phyloP scores from a whole-genome alignment of 306 rosid species.

The Senna tora region DNA sequence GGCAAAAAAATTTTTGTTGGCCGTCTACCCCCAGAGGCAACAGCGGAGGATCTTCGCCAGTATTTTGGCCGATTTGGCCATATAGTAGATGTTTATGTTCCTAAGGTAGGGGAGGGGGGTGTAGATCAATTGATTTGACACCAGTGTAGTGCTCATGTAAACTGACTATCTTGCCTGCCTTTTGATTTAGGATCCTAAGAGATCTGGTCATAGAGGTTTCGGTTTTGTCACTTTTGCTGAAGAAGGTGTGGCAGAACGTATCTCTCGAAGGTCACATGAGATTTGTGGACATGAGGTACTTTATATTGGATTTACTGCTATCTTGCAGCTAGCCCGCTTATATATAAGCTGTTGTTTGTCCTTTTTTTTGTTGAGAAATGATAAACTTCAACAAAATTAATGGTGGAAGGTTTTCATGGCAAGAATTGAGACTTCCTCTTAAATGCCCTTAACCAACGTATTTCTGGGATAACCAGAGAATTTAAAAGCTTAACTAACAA shows the following conservation, averaged over 20 bases:
- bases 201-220: conserved; percentile 93
- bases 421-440: background rate
- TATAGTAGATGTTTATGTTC: conserved; percentile 86
- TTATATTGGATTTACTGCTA: conserved; percentile 18
- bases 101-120: conserved; percentile 79
- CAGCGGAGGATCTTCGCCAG: conserved; percentile 84
- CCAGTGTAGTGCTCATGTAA: background rate
- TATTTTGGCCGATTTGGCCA: conserved; percentile 94
- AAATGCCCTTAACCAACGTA: conserved; percentile 15
- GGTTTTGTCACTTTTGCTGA: conserved; percentile 96
- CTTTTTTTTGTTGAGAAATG: background rate
- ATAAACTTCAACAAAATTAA: background rate
- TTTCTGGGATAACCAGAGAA: background rate
- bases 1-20: conserved; percentile 89
- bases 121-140: background rate
- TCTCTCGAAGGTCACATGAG: conserved; percentile 88
- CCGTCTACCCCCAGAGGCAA: conserved; percentile 89
- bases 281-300: conserved; percentile 90
- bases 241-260: conserved; percentile 93
- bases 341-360: background rate
- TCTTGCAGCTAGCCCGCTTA: background rate
- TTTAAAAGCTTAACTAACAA: conserved; percentile 14
- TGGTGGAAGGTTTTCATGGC: conserved; percentile 10
- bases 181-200: conserved; percentile 75
- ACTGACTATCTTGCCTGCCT: conserved; percentile 24